Conservation (phyloP, 345 rosid genomes). For the Euphorbia lathyris region DNA sequence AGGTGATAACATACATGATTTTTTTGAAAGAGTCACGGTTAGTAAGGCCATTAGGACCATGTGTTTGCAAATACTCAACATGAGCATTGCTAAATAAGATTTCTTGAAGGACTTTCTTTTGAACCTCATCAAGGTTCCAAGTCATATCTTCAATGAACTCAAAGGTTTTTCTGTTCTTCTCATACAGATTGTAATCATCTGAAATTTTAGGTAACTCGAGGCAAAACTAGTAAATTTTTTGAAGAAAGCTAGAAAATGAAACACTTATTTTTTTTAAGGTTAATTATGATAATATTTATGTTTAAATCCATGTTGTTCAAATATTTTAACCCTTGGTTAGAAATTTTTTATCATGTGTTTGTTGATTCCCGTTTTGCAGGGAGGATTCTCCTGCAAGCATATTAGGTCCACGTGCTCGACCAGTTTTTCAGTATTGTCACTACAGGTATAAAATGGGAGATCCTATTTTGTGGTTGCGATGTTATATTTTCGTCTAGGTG, state of each 20-base stretch:
- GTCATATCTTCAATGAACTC: constrained; percentile 83
- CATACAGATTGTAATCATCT: constrained; percentile 37
- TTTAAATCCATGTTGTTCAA: not conserved
- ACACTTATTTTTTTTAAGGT: too few relatives aligned
- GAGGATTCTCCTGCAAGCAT: constrained; percentile 83
- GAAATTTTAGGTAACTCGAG: constrained; percentile 72
- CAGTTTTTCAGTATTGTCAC: constrained; percentile 91
- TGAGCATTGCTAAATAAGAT: constrained; percentile 81
- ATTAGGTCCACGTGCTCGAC: constrained; percentile 89
- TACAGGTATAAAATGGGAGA: constrained; percentile 59
- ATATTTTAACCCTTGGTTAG: not conserved
- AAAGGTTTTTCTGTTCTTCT: constrained; percentile 55
- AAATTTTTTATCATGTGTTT: too few relatives aligned
- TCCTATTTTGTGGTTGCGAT: constrained; percentile 1
- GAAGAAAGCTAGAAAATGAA: too few relatives aligned
- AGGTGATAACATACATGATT: constrained; percentile 65
- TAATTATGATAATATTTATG: not conserved
- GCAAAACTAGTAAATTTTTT: too few relatives aligned
- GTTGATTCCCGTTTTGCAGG: constrained; percentile 54
- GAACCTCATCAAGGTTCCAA: constrained; percentile 61
- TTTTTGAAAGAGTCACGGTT: constrained; percentile 76
- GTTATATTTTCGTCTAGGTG: constrained; percentile 6
- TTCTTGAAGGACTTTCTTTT: constrained; percentile 63
- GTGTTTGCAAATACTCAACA: constrained; percentile 76
- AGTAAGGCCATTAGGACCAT: constrained; percentile 55